Base-by-base conservation (phyloP, 805 yeast genomes). In the Spathaspora gorwiae region DNA sequence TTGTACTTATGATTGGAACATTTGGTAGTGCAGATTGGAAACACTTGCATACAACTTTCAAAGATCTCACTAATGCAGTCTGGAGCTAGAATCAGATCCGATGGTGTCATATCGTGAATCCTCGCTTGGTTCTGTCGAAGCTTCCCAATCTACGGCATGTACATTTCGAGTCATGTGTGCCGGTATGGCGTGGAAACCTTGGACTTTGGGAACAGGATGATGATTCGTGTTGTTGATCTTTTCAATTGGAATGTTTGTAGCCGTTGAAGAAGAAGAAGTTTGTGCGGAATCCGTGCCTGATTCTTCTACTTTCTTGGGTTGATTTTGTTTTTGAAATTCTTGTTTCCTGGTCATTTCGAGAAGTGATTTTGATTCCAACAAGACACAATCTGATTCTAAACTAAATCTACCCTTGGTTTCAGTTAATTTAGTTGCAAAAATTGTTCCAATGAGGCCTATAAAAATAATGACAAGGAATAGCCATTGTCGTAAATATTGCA, bases 401-500 rank as follows among this genome's bases (percentile, higher is more conserved):
- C 32, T 24, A 9, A 32, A 26, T 19, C 35, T 42, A 14, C 49
- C 62, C 49, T 59, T 62, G 0, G 81, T 75, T 50, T 78, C 82
- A 5, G 79, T 80, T 45, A 76, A 70, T 40, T 46, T 51, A 31
- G 66, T 24, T 6, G 64, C 49, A 7, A 72, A 57, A 0, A 63
- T 14, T 0, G 64, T 31, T 5, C 75, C 66, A 6, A 54, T 19
- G 1, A 73, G 26, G 14, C 75, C 65, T 15, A 61, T 43, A 1
- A 50, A 30, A 0, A 75, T 74, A 42, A 76, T 58, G 1, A 68
- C 36, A 1, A 70, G 44, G 49, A 76, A 76, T 1, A 73, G 59
- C 38, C 68, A 73, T 64, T 70, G 68, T 37, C 65, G 65, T 14
- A 72, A 46, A 9, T 49, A 33, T 31, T 62, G 57, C 32, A 78